phyloP scores from a whole-genome alignment of 2,329 filamentous ascomycete species.

The Trichophyton rubrum region DNA sequence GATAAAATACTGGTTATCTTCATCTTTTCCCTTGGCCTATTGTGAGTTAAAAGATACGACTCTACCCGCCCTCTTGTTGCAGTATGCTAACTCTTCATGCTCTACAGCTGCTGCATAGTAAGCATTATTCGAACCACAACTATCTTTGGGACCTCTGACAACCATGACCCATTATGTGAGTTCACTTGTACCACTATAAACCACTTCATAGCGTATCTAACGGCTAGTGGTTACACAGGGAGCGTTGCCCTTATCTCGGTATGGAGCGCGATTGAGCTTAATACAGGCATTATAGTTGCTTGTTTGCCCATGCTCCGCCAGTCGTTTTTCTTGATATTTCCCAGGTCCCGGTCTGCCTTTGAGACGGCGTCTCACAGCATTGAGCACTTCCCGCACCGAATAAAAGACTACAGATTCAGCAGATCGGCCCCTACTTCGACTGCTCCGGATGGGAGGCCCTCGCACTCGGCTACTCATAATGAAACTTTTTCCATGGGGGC shows the following conservation, averaged over 20 bases:
- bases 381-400: background rate
- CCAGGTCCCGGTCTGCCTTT: conserved; percentile 9
- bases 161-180: conserved; percentile 12
- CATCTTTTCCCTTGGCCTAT: conserved; percentile 17
- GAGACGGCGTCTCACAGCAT: background rate
- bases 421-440: background rate
- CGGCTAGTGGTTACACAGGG: conserved; percentile 10
- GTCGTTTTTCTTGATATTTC: conserved; percentile 18
- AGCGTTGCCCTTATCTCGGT: conserved; percentile 23
- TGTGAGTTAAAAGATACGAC: conserved; percentile 10
- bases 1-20: conserved; percentile 16
- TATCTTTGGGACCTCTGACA: conserved; percentile 13
- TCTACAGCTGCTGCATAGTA: conserved; percentile 10
- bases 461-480: background rate
- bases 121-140: conserved; percentile 24
- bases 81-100: background rate
- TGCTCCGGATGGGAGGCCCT: background rate
- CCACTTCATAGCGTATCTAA: background rate
- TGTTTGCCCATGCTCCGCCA: conserved; percentile 28
- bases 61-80: background rate
- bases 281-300: conserved; percentile 27
- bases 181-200: too few species aligned
- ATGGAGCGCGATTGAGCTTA: conserved; percentile 30
- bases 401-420: background rate
- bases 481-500: background rate